A percentile compares a stretch with the other conserved stretches of the same genome.
phyloP scores from a whole-genome alignment of 352 stramenopile species.

The Phytophthora kernoviae region DNA sequence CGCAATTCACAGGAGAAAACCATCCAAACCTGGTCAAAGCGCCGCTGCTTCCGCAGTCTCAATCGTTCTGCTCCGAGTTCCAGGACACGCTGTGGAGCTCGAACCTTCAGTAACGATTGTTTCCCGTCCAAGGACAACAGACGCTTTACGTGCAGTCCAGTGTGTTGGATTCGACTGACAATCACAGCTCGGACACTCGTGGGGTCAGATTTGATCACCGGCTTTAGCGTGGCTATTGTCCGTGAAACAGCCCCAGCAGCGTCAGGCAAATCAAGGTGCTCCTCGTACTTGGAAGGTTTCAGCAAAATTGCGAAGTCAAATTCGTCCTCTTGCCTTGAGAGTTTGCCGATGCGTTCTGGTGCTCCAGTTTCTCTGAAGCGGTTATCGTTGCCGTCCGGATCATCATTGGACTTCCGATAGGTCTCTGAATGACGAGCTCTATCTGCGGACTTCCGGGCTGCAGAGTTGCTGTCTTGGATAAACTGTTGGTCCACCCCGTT shows the following conservation, averaged over 20 bases:
- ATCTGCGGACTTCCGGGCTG: conserved; percentile 6
- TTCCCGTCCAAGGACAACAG: conserved; percentile 75
- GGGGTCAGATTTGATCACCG: conserved; percentile 14
- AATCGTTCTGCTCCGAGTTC: conserved; percentile 75
- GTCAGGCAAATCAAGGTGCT: conserved; percentile 50
- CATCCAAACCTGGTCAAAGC: conserved; percentile 82
- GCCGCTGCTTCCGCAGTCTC: conserved; percentile 62
- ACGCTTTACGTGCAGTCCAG: conserved; percentile 73
- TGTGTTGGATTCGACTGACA: conserved; percentile 58
- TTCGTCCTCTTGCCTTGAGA: conserved; percentile 73
- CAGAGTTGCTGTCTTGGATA: not conserved
- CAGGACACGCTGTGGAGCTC: conserved; percentile 64
- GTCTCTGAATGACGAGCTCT: conserved; percentile 3
- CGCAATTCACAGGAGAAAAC: conserved; percentile 73
- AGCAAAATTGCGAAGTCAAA: conserved; percentile 88
- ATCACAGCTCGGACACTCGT: conserved; percentile 40
- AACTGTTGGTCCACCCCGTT: not conserved
- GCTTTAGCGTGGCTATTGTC: conserved; percentile 15
- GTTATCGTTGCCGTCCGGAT: conserved; percentile 13
- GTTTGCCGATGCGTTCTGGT: conserved; percentile 55
- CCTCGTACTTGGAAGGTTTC: conserved; percentile 73
- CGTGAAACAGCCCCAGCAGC: not conserved
- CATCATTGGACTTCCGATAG: conserved; percentile 18
- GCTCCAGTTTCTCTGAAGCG: conserved; percentile 11
- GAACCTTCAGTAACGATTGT: conserved; percentile 81